phyloP scores from a whole-genome alignment of 257 asterid species.

The Rubia yunnanensis region DNA sequence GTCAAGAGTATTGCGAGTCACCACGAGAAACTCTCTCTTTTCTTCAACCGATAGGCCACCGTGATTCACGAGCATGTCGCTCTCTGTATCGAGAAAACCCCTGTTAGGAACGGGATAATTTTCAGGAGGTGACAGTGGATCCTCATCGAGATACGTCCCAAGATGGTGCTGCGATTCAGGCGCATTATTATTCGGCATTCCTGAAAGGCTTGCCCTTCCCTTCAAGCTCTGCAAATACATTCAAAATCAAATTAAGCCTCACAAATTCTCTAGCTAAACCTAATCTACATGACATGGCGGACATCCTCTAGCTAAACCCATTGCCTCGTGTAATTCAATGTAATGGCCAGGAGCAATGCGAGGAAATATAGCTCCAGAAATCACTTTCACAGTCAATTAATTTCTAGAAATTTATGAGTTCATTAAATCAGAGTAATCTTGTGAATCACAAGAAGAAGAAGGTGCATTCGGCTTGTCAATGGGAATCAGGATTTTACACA shows the following conservation, averaged over 20 bases:
- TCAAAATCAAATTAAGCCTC: background rate
- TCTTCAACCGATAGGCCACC: slow-evolving; percentile 49
- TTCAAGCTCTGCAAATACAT: slow-evolving; percentile 47
- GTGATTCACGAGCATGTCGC: slow-evolving; percentile 25
- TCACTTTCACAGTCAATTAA: background rate
- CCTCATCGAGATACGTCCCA: slow-evolving; percentile 54
- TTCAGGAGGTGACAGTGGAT: slow-evolving; percentile 46
- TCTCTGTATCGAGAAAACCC: slow-evolving; percentile 33
- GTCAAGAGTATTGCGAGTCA: slow-evolving; percentile 72
- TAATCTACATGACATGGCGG: background rate
- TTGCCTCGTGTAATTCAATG: background rate
- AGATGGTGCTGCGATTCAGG: slow-evolving; percentile 32
- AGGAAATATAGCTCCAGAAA: background rate
- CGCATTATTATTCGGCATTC: slow-evolving; percentile 26
- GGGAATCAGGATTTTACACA: background rate
- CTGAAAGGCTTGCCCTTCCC: slow-evolving; percentile 38
- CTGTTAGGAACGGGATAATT: slow-evolving; percentile 50
- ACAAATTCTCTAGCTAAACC: background rate
- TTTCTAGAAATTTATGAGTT: background rate
- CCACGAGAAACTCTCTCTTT: slow-evolving; percentile 59
- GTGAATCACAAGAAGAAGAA: background rate
- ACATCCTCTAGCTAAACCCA: background rate
- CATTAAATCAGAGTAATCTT: background rate
- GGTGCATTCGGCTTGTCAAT: too few relatives aligned
- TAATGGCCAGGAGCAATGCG: background rate